Conservation (phyloP, 164 flowering plant genomes). For the Saururus chinensis region DNA sequence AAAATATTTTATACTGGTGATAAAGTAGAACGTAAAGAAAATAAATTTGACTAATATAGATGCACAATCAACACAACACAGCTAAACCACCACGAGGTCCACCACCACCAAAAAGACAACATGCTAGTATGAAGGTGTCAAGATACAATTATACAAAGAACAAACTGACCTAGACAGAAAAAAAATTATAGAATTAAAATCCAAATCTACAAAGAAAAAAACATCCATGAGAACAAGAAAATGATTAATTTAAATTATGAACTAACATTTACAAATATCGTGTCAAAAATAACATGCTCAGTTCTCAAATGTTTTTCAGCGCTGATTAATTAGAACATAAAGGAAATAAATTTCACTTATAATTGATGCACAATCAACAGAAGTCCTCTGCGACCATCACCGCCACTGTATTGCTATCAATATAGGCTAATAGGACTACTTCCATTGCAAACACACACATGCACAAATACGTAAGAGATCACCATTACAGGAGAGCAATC, state of each 20-base stretch:
- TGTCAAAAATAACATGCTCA: too few relatives aligned
- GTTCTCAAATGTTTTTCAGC: not conserved
- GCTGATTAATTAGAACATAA: too few relatives aligned
- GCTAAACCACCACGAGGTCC: too few relatives aligned
- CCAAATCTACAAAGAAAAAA: not conserved
- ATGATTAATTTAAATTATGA: too few relatives aligned
- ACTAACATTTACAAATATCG: not conserved
- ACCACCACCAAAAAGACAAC: too few relatives aligned
- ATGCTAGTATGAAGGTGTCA: too few relatives aligned
- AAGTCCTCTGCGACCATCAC: too few relatives aligned
- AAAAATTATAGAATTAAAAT: too few relatives aligned
- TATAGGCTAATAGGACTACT: not conserved
- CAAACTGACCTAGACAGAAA: not conserved
- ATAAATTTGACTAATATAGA: not conserved
- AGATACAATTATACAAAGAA: too few relatives aligned
- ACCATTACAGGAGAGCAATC: too few relatives aligned
- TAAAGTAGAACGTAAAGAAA: not conserved
- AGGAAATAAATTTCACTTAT: not conserved
- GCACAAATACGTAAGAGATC: too few relatives aligned
- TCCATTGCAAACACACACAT: too few relatives aligned
- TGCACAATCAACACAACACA: not conserved
- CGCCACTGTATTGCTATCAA: not conserved
- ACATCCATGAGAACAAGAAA: not conserved
- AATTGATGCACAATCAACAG: not conserved
- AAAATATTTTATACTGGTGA: not conserved